Evolutionary conservation across 768 basidiomycete species (phyloP).

Genomic region (Cytidiella melzeri): DNA sequence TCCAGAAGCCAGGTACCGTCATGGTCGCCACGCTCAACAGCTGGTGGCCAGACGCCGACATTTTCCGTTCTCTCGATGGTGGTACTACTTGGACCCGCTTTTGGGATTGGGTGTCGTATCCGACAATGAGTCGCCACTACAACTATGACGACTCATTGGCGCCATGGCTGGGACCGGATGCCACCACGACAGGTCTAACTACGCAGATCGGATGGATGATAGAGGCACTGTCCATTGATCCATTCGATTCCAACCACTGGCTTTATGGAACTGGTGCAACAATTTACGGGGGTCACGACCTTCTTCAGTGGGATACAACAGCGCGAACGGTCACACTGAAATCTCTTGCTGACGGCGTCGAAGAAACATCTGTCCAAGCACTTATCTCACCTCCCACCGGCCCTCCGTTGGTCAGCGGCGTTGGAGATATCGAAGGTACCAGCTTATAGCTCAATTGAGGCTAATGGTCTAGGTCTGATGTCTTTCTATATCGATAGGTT

Average conservation of each 20-base stretch:
- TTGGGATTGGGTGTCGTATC: constrained; percentile 51
- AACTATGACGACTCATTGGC: constrained; percentile 48
- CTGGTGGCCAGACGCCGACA: constrained; percentile 56
- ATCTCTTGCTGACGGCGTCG: constrained; percentile 57
- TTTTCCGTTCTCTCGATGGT: constrained; percentile 53
- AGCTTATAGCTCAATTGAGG: constrained; percentile 45
- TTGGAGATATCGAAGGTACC: constrained; percentile 52
- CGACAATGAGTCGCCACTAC: constrained; percentile 43
- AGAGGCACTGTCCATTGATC: constrained; percentile 59
- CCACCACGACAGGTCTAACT: constrained; percentile 36
- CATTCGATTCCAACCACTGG: constrained; percentile 65
- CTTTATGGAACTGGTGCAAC: constrained; percentile 67
- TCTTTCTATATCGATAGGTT: constrained; percentile 27
- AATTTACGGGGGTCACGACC: constrained; percentile 53
- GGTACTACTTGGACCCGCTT: constrained; percentile 54
- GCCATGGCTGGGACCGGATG: constrained; percentile 55
- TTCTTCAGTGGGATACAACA: constrained; percentile 50
- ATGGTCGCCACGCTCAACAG: constrained; percentile 56
- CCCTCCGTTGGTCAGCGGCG: constrained; percentile 36
- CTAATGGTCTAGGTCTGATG: background rate
- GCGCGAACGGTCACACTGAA: constrained; percentile 52
- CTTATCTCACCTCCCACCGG: constrained; percentile 58
- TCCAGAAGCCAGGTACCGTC: constrained; percentile 54
- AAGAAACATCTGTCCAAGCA: constrained; percentile 53
- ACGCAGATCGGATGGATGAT: constrained; percentile 70